These are phyloP conservation scores for Didymella pinodella DNA, from an alignment of 2,329 filamentous ascomycete genomes.

Conservation along the genomic window DNA sequence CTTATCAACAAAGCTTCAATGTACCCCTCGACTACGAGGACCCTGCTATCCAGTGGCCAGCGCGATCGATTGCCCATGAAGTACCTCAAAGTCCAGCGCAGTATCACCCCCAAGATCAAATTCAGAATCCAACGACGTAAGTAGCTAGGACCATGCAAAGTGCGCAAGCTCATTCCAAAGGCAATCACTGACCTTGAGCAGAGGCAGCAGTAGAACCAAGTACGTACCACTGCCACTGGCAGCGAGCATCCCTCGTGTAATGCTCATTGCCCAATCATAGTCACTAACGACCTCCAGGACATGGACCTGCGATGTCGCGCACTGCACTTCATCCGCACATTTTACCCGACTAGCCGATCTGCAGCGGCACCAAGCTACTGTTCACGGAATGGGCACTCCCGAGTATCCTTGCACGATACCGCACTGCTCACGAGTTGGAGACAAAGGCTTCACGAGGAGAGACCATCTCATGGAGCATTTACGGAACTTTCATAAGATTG, in stretches of 20 bases:
- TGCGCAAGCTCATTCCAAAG: background rate
- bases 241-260: background rate
- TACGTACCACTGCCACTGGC: background rate
- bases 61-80: background rate
- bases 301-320: conserved; percentile 42
- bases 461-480: conserved; percentile 67
- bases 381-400: conserved; percentile 41
- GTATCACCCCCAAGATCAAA: background rate
- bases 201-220: background rate
- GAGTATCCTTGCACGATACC: conserved; percentile 45
- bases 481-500: conserved; percentile 62
- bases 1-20: background rate
- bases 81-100: background rate
- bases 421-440: conserved; percentile 41
- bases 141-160: background rate
- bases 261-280: background rate
- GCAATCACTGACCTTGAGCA: background rate
- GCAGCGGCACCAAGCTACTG: conserved; percentile 48
- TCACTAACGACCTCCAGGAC: conserved; percentile 27
- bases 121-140: background rate
- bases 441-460: conserved; percentile 62
- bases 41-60: background rate
- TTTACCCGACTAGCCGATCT: conserved; percentile 49
- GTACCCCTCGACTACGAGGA: background rate
- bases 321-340: conserved; percentile 44